Evolutionary conservation across 441 rosid species (phyloP).

Genomic region (Isatis lusitanica): DNA sequence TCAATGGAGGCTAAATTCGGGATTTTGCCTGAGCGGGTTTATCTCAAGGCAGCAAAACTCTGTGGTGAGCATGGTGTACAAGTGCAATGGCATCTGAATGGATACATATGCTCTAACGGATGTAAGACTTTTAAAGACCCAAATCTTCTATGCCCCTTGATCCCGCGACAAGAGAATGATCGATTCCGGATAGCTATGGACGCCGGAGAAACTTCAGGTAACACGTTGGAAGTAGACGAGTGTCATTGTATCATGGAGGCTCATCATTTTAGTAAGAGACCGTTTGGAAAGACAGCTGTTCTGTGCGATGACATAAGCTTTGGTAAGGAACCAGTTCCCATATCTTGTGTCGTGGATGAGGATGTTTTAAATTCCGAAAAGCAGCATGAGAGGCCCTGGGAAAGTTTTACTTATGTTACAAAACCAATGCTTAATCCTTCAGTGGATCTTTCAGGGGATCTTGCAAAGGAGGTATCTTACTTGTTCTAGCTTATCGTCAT

Average conservation of each 20-base stretch:
- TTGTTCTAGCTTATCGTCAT: neutral
- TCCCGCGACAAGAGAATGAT: slow-evolving; percentile 46
- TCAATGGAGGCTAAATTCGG: slow-evolving; percentile 78
- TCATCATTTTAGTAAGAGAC: slow-evolving; percentile 55
- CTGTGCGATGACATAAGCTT: slow-evolving; percentile 86
- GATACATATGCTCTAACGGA: slow-evolving; percentile 78
- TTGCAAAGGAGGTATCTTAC: slow-evolving; percentile 53
- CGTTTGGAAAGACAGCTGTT: slow-evolving; percentile 46
- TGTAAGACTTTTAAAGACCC: slow-evolving; percentile 62
- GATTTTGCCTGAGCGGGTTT: slow-evolving; percentile 67
- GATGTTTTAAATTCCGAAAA: slow-evolving; percentile 47
- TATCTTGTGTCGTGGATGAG: slow-evolving; percentile 78
- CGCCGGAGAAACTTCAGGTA: slow-evolving; percentile 34
- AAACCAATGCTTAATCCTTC: slow-evolving; percentile 60
- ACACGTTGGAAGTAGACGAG: slow-evolving; percentile 79
- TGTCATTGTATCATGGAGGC: slow-evolving; percentile 74
- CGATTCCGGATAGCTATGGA: slow-evolving; percentile 31
- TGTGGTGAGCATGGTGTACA: slow-evolving; percentile 88
- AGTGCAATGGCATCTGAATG: slow-evolving; percentile 87
- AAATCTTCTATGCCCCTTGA: slow-evolving; percentile 40
- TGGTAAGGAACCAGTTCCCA: slow-evolving; percentile 76
- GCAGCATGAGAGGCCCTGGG: slow-evolving; percentile 69
- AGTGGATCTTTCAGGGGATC: slow-evolving; percentile 37
- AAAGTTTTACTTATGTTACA: slow-evolving; percentile 67
- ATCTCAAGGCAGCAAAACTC: slow-evolving; percentile 92